Percentiles rank a stretch among this genome's conserved stretches.
Evolutionary conservation across 2,329 filamentous ascomycete genomes (phyloP).

Genomic region (Emydomyces testavorans): DNA sequence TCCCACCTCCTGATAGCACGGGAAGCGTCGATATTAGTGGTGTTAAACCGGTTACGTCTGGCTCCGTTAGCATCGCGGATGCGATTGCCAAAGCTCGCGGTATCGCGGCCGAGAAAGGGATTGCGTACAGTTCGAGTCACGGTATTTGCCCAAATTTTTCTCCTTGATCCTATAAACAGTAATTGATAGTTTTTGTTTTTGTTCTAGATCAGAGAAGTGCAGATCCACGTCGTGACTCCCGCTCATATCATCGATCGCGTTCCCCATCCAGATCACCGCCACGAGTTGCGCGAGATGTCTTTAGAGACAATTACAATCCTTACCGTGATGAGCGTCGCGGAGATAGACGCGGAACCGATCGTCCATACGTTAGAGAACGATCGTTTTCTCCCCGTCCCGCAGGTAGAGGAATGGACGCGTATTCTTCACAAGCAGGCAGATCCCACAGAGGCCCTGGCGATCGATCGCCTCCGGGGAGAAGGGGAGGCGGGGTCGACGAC

Average conservation of each 20-base stretch:
- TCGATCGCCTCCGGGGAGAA: constrained; percentile 46
- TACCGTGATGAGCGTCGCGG: constrained; percentile 77
- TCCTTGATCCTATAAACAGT: not conserved
- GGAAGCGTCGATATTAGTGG: constrained; percentile 69
- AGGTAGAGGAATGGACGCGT: constrained; percentile 42
- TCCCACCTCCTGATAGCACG: constrained; percentile 40
- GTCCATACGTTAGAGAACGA: constrained; percentile 52
- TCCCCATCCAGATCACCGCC: constrained; percentile 59
- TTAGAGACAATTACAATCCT: constrained; percentile 65
- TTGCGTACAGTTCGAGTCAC: constrained; percentile 39
- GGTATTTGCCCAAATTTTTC: constrained; percentile 16
- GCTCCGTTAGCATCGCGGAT: constrained; percentile 71
- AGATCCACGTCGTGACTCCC: constrained; percentile 36
- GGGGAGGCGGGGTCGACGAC: constrained; percentile 44
- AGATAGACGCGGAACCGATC: constrained; percentile 42
- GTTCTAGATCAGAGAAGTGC: constrained; percentile 10
- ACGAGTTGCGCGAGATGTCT: constrained; percentile 53
- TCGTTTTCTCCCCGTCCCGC: constrained; percentile 58
- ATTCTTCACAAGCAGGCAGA: constrained; percentile 48
- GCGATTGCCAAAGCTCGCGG: constrained; percentile 75
- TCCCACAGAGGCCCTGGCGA: constrained; percentile 41
- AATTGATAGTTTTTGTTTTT: not conserved
- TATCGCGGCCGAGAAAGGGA: constrained; percentile 67
- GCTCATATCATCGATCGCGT: constrained; percentile 42
- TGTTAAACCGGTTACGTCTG: constrained; percentile 67